Conservation (phyloP, 352 stramenopile genomes). For the Pythium sp. region DNA sequence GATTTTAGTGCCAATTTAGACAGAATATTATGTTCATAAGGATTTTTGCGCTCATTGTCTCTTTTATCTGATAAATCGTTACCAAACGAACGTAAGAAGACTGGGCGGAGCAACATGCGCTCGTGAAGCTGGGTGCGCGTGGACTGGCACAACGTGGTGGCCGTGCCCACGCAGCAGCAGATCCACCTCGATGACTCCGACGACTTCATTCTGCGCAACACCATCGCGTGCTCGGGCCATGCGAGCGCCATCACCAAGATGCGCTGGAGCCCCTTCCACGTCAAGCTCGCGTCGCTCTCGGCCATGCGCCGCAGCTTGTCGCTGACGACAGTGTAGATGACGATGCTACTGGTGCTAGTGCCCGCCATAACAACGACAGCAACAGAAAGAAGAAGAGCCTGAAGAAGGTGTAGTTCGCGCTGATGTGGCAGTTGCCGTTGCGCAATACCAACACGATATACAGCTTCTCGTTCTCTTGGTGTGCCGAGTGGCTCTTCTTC, state of each 20-base stretch:
- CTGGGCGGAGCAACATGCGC: constrained; percentile 29
- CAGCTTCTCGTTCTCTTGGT: constrained; percentile 63
- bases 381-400: not conserved
- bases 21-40: too few species aligned
- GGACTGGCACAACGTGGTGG: constrained; percentile 79
- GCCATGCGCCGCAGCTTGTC: not conserved
- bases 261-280: constrained; percentile 71
- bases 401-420: constrained; percentile 36
- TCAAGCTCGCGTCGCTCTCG: constrained; percentile 74
- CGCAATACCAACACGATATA: constrained; percentile 26
- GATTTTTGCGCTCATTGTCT: too few species aligned
- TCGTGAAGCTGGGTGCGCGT: constrained; percentile 81
- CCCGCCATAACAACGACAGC: not conserved
- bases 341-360: not conserved
- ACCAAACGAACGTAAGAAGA: not conserved
- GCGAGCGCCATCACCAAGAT: too few species aligned
- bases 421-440: constrained; percentile 47
- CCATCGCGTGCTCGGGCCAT: constrained; percentile 60
- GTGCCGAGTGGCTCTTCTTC: constrained; percentile 54
- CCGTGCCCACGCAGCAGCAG: constrained; percentile 60
- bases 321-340: constrained; percentile 5
- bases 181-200: constrained; percentile 82
- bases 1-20: too few species aligned
- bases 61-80: too few species aligned
- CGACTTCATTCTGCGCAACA: constrained; percentile 76